A percentile compares a stretch with the other conserved stretches of the same genome.
Evolutionary conservation across 306 rosid genomes (phyloP).

Genomic region (Phaseolus lunatus): DNA sequence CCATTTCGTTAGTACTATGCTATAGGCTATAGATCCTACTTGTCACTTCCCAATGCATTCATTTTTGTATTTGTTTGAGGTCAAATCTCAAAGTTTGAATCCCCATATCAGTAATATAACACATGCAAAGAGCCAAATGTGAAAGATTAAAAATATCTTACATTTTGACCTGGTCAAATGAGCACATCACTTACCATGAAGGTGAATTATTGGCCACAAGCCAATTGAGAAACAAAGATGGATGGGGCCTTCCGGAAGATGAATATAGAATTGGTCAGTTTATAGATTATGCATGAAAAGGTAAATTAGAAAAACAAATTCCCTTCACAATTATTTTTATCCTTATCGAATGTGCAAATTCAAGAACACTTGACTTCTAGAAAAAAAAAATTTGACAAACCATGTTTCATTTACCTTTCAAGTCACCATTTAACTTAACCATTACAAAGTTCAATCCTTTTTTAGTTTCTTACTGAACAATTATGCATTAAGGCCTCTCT

Average conservation of each 20-base stretch:
- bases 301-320: conserved; percentile 25
- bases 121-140: conserved; percentile 39
- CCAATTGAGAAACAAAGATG: conserved; percentile 21
- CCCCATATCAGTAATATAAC: conserved; percentile 30
- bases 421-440: background rate
- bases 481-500: conserved; percentile 3
- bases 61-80: conserved; percentile 36
- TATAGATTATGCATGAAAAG: conserved; percentile 34
- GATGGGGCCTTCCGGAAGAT: conserved; percentile 44
- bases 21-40: conserved; percentile 28
- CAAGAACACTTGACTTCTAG: conserved; percentile 19
- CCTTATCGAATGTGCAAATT: conserved; percentile 42
- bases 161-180: conserved; percentile 69
- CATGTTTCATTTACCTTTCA: conserved; percentile 22
- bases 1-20: conserved; percentile 23
- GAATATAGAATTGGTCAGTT: conserved; percentile 38
- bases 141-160: conserved; percentile 31
- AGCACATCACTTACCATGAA: conserved; percentile 37
- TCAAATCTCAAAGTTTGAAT: conserved; percentile 46
- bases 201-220: conserved; percentile 47
- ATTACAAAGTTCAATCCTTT: background rate
- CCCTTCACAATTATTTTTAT: conserved; percentile 24
- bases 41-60: conserved; percentile 42
- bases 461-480: background rate
- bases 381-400: conserved; percentile 37